A percentile compares a stretch with the other conserved stretches of the same genome.
Evolutionary conservation across 768 basidiomycete species (phyloP).

Genomic region (Neoboletus brunneissimus): DNA sequence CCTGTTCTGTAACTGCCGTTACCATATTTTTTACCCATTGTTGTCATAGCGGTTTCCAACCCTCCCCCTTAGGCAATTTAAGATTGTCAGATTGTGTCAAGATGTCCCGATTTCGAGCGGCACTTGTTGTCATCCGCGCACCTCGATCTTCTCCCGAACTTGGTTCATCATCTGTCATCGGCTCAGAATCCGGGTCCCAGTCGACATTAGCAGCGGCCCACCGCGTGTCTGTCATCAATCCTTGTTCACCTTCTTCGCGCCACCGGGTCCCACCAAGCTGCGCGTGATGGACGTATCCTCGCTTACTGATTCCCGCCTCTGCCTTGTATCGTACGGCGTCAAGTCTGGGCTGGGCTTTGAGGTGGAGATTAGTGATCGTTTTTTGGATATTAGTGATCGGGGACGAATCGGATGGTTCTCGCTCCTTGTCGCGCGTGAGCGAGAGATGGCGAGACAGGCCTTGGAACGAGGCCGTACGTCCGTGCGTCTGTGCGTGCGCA

Average conservation of each 20-base stretch:
- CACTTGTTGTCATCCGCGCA: not conserved
- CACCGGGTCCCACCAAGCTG: slow-evolving; percentile 25
- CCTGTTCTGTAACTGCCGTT: slow-evolving; percentile 3
- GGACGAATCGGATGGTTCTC: slow-evolving; percentile 23
- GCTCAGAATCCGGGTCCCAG: slow-evolving; percentile 16
- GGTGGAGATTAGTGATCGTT: slow-evolving; percentile 40
- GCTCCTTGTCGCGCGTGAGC: slow-evolving; percentile 27
- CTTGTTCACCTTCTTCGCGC: slow-evolving; percentile 36
- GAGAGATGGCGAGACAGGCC: slow-evolving; percentile 41
- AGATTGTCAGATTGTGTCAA: slow-evolving; percentile 42
- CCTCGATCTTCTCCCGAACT: slow-evolving; percentile 18
- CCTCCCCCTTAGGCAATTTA: slow-evolving; percentile 61
- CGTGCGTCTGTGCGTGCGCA: slow-evolving; percentile 12
- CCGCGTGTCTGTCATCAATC: slow-evolving; percentile 39
- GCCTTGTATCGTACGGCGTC: slow-evolving; percentile 70
- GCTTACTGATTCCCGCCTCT: slow-evolving; percentile 60
- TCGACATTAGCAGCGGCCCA: slow-evolving; percentile 29
- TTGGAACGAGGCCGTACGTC: slow-evolving; percentile 21
- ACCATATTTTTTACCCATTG: not conserved
- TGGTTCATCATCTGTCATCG: slow-evolving; percentile 28
- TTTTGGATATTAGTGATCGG: slow-evolving; percentile 43
- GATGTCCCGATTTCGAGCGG: slow-evolving; percentile 9
- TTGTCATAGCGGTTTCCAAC: slow-evolving; percentile 46
- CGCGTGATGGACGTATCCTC: slow-evolving; percentile 52
- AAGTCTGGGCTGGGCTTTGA: slow-evolving; percentile 47